phyloP scores from a whole-genome alignment of 2,329 filamentous ascomycete genomes.

The Fusarium coicis region DNA sequence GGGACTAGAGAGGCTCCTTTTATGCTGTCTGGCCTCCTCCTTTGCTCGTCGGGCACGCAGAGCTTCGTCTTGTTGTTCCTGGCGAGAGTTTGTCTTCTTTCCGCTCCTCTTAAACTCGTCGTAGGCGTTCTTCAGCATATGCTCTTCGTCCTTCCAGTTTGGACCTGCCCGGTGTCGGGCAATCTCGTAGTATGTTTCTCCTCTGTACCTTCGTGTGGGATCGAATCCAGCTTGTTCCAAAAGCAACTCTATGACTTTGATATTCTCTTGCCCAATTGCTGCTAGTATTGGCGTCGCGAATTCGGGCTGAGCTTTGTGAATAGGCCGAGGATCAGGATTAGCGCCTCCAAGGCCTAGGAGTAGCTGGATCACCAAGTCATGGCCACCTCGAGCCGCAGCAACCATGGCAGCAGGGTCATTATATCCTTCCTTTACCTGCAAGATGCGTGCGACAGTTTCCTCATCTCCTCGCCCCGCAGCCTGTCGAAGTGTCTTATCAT shows the following conservation, averaged over 20 bases:
- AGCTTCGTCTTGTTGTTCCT: conserved; percentile 57
- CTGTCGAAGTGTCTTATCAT: conserved; percentile 69
- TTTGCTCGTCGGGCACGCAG: conserved; percentile 57
- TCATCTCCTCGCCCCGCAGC: conserved; percentile 71
- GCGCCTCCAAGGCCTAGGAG: conserved; percentile 74
- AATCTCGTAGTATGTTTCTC: conserved; percentile 87
- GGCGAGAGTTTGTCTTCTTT: conserved; percentile 63
- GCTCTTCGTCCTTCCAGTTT: conserved; percentile 89
- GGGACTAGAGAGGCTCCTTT: conserved; percentile 62
- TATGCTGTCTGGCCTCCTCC: conserved; percentile 57
- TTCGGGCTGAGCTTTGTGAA: conserved; percentile 70
- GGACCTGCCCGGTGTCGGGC: conserved; percentile 84
- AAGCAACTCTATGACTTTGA: conserved; percentile 84
- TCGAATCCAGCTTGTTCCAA: conserved; percentile 83
- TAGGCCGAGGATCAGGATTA: conserved; percentile 74
- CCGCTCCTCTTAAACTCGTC: conserved; percentile 69
- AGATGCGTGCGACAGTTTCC: conserved; percentile 69
- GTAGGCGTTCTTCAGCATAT: conserved; percentile 80
- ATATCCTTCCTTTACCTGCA: conserved; percentile 69
- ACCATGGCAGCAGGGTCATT: conserved; percentile 89
- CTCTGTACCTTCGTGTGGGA: conserved; percentile 79
- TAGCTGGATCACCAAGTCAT: conserved; percentile 86
- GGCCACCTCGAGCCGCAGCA: conserved; percentile 89
- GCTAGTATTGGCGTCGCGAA: conserved; percentile 93
- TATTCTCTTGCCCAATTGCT: conserved; percentile 88